phyloP scores from a whole-genome alignment of 1,139 yeast species.

The Candida labiduridarum region DNA sequence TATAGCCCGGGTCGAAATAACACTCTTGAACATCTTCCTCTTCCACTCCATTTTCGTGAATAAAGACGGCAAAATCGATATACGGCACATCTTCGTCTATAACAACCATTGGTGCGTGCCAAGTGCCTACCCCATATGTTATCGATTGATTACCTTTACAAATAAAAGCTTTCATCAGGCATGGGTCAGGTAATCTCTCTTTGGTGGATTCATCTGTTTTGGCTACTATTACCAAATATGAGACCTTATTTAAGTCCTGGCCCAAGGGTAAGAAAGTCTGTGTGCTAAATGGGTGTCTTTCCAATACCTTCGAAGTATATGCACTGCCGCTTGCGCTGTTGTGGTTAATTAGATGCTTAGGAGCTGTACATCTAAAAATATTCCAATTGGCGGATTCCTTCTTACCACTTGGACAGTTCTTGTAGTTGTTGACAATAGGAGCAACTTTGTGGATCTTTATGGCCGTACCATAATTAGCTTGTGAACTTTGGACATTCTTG shows the following conservation, averaged over 20 bases:
- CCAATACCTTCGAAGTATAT: constrained; percentile 72
- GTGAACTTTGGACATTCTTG: constrained; percentile 31
- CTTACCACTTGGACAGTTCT: constrained; percentile 46
- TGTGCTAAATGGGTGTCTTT: constrained; percentile 88
- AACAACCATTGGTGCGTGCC: constrained; percentile 95
- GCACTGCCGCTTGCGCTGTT: constrained; percentile 20
- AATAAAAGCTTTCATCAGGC: constrained; percentile 63
- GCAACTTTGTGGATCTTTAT: constrained; percentile 73
- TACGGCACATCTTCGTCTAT: constrained; percentile 49
- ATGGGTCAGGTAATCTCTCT: constrained; percentile 59
- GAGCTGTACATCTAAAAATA: constrained; percentile 80
- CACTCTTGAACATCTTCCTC: constrained; percentile 86
- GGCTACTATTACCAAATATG: constrained; percentile 84
- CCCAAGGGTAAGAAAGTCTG: constrained; percentile 94
- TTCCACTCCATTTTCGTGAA: constrained; percentile 78
- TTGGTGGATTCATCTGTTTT: constrained; percentile 44
- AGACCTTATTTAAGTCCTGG: constrained; percentile 44
- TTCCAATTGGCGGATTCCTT: constrained; percentile 71
- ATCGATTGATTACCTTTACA: constrained; percentile 86
- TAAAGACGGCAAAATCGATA: constrained; percentile 82
- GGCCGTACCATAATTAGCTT: constrained; percentile 95
- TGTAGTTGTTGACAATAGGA: constrained; percentile 58
- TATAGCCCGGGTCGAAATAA: constrained; percentile 62
- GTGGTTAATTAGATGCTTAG: constrained; percentile 53
- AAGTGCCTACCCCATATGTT: constrained; percentile 73